Conservation (phyloP, 495 filamentous ascomycete genomes). For the Symbiotaphrina buchneri region DNA sequence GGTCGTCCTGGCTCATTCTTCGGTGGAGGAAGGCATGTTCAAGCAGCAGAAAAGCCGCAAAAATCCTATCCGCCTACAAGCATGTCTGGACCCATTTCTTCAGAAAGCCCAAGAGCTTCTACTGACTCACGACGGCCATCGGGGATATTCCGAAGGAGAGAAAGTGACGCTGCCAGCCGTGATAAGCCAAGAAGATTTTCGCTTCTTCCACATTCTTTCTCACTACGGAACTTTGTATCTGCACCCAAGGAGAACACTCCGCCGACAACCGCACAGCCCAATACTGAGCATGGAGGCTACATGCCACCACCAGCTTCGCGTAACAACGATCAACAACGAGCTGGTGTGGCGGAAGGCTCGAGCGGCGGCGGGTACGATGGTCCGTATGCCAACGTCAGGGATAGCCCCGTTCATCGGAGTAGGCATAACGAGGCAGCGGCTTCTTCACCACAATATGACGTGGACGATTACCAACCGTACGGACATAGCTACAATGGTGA, state of each 20-base stretch:
- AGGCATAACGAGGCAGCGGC: slow-evolving; percentile 5
- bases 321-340: slow-evolving; percentile 2
- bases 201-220: slow-evolving; percentile 56
- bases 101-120: slow-evolving; percentile 40
- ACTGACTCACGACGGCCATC: slow-evolving; percentile 66
- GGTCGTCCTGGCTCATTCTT: slow-evolving; percentile 62
- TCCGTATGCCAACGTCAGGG: slow-evolving; percentile 4
- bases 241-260: slow-evolving; percentile 7
- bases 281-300: slow-evolving; percentile 6
- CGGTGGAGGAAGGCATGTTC: slow-evolving; percentile 18
- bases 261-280: slow-evolving; percentile 6
- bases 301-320: not conserved
- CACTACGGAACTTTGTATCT: slow-evolving; percentile 23
- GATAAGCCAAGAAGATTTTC: slow-evolving; percentile 53
- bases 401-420: slow-evolving; percentile 4
- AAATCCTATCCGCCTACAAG: slow-evolving; percentile 53
- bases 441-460: no score
- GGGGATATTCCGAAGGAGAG: slow-evolving; percentile 51
- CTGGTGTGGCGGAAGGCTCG: slow-evolving; percentile 12
- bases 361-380: slow-evolving; percentile 13
- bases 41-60: slow-evolving; percentile 22
- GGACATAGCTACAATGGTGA: no score
- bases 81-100: slow-evolving; percentile 37
- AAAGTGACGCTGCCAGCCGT: slow-evolving; percentile 26
- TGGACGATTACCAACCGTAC: no score